Evolutionary conservation across 768 basidiomycete species (phyloP).

Genomic region (Boletus vermiculosoides): DNA sequence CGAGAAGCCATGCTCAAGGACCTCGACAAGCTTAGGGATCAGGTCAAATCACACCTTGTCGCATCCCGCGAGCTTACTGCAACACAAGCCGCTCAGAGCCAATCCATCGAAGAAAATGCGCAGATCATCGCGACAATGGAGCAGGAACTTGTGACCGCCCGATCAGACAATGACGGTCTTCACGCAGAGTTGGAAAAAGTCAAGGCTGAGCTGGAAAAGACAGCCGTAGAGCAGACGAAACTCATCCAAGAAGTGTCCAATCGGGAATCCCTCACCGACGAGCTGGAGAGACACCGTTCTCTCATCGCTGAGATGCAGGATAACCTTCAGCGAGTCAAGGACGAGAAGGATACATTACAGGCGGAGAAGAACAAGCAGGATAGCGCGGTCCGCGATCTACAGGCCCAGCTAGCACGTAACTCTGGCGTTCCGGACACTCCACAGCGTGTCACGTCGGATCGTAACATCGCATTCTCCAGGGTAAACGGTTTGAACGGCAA

Average conservation of each 20-base stretch:
- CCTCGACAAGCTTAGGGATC: constrained; percentile 47
- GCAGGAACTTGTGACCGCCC: constrained; percentile 43
- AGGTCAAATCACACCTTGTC: constrained; percentile 51
- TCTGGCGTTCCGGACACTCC: constrained; percentile 39
- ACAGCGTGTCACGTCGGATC: constrained; percentile 54
- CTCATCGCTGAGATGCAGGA: constrained; percentile 76
- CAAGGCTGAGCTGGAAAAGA: constrained; percentile 57
- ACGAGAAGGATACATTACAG: constrained; percentile 77
- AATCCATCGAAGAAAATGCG: constrained; percentile 50
- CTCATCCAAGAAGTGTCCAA: constrained; percentile 72
- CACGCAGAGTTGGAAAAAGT: constrained; percentile 44
- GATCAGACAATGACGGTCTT: constrained; percentile 44
- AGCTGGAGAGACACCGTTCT: constrained; percentile 76
- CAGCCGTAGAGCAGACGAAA: constrained; percentile 56
- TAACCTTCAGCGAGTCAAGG: constrained; percentile 72
- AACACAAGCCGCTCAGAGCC: constrained; percentile 44
- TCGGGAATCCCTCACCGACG: constrained; percentile 67
- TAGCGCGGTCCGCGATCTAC: constrained; percentile 69
- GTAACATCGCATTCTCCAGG: constrained; percentile 54
- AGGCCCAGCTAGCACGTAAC: constrained; percentile 65
- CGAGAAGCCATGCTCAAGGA: constrained; percentile 41
- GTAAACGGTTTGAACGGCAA: constrained; percentile 66
- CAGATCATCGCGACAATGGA: constrained; percentile 47
- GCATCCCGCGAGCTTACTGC: constrained; percentile 41
- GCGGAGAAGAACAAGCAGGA: constrained; percentile 72